Evolutionary conservation across 2,329 filamentous ascomycete genomes (phyloP), one percentile per base, ranked within the genome.

Genomic region (Cladophialophora immunda): DNA sequence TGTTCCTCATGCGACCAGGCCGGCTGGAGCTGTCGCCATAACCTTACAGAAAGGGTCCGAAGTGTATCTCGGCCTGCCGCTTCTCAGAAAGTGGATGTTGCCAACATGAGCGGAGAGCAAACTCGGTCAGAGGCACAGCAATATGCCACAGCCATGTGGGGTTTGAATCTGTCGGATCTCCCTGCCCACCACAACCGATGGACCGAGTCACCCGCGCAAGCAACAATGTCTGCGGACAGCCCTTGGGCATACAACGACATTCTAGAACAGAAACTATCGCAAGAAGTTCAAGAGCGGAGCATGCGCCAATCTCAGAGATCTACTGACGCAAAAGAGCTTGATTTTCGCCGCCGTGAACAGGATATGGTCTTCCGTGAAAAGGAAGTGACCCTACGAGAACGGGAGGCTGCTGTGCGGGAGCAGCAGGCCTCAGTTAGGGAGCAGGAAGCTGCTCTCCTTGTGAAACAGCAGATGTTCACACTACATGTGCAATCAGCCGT

Each of bases 1-100:
- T 73, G 71, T 56, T 66, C 65, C 17, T 64, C 68, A 27, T 73
- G 71, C 58, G 70, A 70, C 32, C 65, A 65, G 52, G 62, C 64
- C 9, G 71, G 71, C 25, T 68, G 64, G 55, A 72, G 70, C 54
- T 73, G 71, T 62, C 67, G 70, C 4, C 71, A 73, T 61, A 64
- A 68, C n/a, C 62, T 72, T 25, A 68, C 67, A 8, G 68, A 69
- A 57, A 71, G 64, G 59, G 66, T 71, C 1, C 64, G 71, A 13
- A 71, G 66, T 52, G 70, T 71, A 36, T 63, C 65, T 17, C 65
- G 68, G 11, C 45, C 52, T 4, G 52, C 17, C 5, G 34, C 56
- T n/a, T 34, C 63, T 2, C 53, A 61, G 15, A 47, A 57, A 19
- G 13, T n/a, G 9, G 52, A 50, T 22, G 27, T 36, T 4, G 32